phyloP scores from a whole-genome alignment of 805 yeast genomes.

The Yamadazyma insecticola region DNA sequence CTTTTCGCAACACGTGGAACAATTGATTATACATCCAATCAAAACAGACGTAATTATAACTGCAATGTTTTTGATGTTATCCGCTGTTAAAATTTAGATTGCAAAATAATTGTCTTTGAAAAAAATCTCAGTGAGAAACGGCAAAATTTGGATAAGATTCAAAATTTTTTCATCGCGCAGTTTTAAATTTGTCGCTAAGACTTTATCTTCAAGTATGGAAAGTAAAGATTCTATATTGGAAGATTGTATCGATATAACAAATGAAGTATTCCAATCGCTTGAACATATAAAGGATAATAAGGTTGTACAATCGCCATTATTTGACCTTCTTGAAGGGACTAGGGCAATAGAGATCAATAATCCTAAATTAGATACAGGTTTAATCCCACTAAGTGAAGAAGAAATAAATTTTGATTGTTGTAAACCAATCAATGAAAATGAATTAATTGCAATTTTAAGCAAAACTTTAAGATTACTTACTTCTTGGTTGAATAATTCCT shows the following conservation, averaged over 20 bases:
- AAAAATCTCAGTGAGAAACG: too few relatives aligned
- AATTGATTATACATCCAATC: too few relatives aligned
- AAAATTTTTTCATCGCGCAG: too few relatives aligned
- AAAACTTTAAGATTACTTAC: conserved; percentile 50
- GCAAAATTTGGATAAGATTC: too few relatives aligned
- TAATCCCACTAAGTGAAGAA: conserved; percentile 42
- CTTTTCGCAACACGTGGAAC: too few relatives aligned
- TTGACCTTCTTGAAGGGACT: conserved; percentile 76
- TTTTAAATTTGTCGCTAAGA: too few relatives aligned
- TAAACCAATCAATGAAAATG: conserved; percentile 28
- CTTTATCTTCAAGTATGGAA: too few relatives aligned
- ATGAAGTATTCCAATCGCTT: conserved; percentile 40
- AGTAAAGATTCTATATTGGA: conserved; percentile 5
- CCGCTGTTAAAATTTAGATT: too few relatives aligned
- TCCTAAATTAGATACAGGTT: conserved; percentile 70
- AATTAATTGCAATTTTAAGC: conserved; percentile 50
- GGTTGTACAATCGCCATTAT: conserved; percentile 55
- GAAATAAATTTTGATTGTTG: conserved; percentile 47
- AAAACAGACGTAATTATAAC: too few relatives aligned
- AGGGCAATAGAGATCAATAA: conserved; percentile 80
- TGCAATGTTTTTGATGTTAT: too few relatives aligned
- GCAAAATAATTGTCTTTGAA: too few relatives aligned
- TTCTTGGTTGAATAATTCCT: conserved; percentile 73
- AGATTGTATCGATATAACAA: conserved; percentile 49
- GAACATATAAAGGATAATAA: conserved; percentile 42